A percentile compares a stretch with the other conserved stretches of the same genome.
Conservation (phyloP, 2,329 filamentous ascomycete species). For the Pseudomassariella vexata region DNA sequence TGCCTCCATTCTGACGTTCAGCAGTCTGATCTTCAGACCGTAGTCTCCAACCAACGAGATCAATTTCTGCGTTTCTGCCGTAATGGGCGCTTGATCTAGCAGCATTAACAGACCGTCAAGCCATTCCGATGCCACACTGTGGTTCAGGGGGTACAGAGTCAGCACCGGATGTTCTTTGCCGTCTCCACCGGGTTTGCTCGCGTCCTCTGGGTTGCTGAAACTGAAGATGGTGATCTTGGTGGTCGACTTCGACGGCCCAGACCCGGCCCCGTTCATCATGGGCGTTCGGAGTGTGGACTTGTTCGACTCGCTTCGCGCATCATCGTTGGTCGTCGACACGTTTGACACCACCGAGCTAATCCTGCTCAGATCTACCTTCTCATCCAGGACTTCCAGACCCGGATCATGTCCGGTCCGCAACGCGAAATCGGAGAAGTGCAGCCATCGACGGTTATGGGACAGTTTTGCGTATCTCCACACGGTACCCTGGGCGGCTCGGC, state of each 20-base stretch:
- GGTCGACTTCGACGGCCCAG: slow-evolving; percentile 39
- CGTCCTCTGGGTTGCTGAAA: slow-evolving; percentile 42
- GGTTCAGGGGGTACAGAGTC: slow-evolving; percentile 73
- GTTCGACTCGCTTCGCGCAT: slow-evolving; percentile 38
- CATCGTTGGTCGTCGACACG: slow-evolving; percentile 60
- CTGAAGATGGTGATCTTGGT: slow-evolving; percentile 93
- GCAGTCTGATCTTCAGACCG: slow-evolving; percentile 82
- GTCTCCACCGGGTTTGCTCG: slow-evolving; percentile 24
- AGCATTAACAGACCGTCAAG: slow-evolving; percentile 93
- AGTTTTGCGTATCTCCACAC: slow-evolving; percentile 81
- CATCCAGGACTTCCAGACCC: slow-evolving; percentile 63
- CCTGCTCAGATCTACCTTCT: slow-evolving; percentile 80
- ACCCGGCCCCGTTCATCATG: no score
- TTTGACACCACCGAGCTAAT: slow-evolving; percentile 95
- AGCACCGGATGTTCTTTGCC: slow-evolving; percentile 70
- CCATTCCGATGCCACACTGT: slow-evolving; percentile 90
- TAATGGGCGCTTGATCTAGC: slow-evolving; percentile 90
- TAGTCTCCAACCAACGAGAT: slow-evolving; percentile 83
- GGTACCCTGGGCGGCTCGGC: slow-evolving; percentile 40
- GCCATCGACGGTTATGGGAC: slow-evolving; percentile 82
- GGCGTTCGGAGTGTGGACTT: slow-evolving; percentile 34
- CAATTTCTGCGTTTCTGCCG: slow-evolving; percentile 89
- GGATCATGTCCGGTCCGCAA: slow-evolving; percentile 60
- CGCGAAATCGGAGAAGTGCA: slow-evolving; percentile 86
- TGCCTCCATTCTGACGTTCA: slow-evolving; percentile 86